Base-by-base conservation (phyloP, 805 yeast species). In the Schwanniomyces pseudopolymorphus region DNA sequence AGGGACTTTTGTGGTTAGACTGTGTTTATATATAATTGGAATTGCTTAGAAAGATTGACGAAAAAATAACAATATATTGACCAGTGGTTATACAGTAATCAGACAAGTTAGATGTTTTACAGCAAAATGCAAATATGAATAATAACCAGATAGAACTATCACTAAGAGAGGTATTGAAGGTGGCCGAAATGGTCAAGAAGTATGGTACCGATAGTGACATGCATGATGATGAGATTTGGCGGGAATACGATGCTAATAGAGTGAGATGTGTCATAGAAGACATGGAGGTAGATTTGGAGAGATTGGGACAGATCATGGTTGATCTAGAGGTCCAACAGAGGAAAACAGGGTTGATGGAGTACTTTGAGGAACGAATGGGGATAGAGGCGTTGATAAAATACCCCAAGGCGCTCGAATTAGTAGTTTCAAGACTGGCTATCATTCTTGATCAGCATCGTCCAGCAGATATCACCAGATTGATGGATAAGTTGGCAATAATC, bases 221-320 rank as follows among this genome's bases (percentile, higher is more conserved):
- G 2, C 39, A 37, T 7, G 33, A 53, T 2, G 45, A 36, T 6
- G 13, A 52, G 3, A 38, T 27, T 16, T 33, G 58, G 14, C 58
- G 47, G 47, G 56, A 51, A 8, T 61, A 64, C 44, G 68, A 65
- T 16, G 42, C 61, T 17, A 46, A 59, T 51, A 61, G 63, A 24
- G 52, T 68, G 24, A 59, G 59, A 46, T 63, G 62, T 33, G 53
- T 59, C 1, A 49, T 65, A 13, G 67, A 57, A n/a, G 69, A 60
- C 33, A 57, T 68, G 21, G 53, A 56, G n/a, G 45, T 45, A 19
- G 64, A 61, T 48, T 48, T 70, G 39, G 43, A 45, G 27, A 59
- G 55, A 27, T 42, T 66, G 5, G 45, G 28, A 21, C 42, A 56
- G 39, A 51, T 60, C 20, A 31, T 31, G 35, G 20, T 16, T 31